These are phyloP conservation scores for Heterobasidion annosum DNA, from an alignment of 1,284 basidiomycete species.

Conservation along the genomic window DNA sequence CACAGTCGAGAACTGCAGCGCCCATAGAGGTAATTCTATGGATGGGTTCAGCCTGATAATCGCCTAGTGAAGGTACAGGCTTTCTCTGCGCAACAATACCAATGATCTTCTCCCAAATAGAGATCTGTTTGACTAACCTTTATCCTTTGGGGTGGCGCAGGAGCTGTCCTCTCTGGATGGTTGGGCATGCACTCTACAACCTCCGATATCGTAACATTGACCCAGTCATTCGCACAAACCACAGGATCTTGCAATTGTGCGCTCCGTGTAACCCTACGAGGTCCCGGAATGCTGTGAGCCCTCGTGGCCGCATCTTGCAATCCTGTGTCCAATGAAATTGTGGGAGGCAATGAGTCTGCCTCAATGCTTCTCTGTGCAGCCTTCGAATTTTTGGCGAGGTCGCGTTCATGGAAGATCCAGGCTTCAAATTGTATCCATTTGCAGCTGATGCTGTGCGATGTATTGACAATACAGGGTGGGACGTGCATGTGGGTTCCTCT, in stretches of 20 bases:
- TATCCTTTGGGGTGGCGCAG: neutral
- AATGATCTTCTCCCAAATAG: neutral
- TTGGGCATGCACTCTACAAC: too few species aligned
- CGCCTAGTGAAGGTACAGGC: neutral
- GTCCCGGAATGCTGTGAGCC: too few species aligned
- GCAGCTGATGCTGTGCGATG: neutral
- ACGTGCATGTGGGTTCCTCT: neutral
- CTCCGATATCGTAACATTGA: too few species aligned
- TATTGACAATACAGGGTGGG: neutral
- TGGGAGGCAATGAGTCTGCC: neutral
- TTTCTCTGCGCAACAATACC: neutral
- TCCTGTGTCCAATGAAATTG: too few species aligned
- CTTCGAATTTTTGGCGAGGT: neutral
- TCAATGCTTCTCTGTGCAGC: neutral
- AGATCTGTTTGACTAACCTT: neutral
- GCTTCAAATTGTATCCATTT: neutral
- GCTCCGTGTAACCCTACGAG: too few species aligned
- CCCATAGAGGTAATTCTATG: too few species aligned
- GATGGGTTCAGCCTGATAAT: neutral
- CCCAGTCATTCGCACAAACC: too few species aligned
- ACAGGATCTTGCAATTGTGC: too few species aligned
- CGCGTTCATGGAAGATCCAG: neutral
- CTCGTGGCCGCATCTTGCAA: too few species aligned
- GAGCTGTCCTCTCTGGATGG: neutral
- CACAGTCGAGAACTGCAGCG: too few species aligned